Conservation (phyloP, 805 yeast genomes). For the Candida nemodendra region DNA sequence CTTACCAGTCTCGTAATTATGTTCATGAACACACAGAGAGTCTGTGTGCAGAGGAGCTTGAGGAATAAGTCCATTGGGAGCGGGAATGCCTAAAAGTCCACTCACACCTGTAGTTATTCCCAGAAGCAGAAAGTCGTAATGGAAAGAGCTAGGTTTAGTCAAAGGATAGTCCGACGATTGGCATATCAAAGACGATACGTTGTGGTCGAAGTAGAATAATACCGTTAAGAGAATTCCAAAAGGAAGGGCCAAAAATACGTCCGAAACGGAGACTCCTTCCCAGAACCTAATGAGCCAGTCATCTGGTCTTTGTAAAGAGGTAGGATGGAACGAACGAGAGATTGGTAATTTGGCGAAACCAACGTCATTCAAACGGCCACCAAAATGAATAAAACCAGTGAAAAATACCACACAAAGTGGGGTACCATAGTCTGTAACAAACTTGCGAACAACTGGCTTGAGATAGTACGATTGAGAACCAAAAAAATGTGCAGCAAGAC, state of each 20-base stretch:
- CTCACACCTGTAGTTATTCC: conserved; percentile 87
- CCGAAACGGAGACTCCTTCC: conserved; percentile 62
- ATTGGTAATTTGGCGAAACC: conserved; percentile 64
- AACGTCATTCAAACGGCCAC: conserved; percentile 64
- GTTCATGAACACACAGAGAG: conserved; percentile 60
- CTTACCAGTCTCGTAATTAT: conserved; percentile 31
- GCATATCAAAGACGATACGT: conserved; percentile 89
- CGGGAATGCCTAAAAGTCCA: conserved; percentile 87
- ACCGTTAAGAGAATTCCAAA: conserved; percentile 84
- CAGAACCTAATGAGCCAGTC: conserved; percentile 84
- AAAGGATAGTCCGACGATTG: conserved; percentile 81
- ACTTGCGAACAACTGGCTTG: conserved; percentile 56
- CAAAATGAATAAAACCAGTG: conserved; percentile 91
- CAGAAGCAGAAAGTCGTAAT: conserved; percentile 83
- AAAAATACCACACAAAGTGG: conserved; percentile 84
- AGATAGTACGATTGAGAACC: conserved; percentile 66
- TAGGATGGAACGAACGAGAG: conserved; percentile 73
- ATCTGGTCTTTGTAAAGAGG: conserved; percentile 46
- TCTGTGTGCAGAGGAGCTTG: conserved; percentile 94
- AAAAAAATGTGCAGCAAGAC: conserved; percentile 56
- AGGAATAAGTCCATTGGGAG: conserved; percentile 95
- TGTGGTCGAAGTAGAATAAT: conserved; percentile 91
- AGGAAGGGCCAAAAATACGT: conserved; percentile 87
- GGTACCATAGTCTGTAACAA: conserved; percentile 83
- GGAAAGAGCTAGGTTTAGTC: conserved; percentile 84